Evolutionary conservation across 2,329 filamentous ascomycete species (phyloP), one percentile per base, ranked within the genome.

Genomic region (Huntiella bhutanensis): DNA sequence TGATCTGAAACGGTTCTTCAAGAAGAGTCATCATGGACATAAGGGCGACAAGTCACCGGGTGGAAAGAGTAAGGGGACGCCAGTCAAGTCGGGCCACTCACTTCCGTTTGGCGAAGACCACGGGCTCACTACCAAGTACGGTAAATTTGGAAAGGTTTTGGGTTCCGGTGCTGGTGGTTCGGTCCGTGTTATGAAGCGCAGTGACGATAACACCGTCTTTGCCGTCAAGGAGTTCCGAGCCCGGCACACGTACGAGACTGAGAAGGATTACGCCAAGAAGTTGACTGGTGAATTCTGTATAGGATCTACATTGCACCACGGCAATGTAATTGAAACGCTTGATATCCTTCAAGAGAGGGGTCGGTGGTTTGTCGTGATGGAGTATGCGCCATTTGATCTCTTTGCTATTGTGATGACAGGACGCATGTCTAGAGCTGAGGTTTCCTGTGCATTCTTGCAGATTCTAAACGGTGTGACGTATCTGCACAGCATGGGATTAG

Each of bases 321-420:
- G 91, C 55, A 98, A 98, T 59, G 86, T 98, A 54, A 96, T 98
- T 55, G 91, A 98, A 61, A 96, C 91, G 1, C 72, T 98, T 53
- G 91, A 98, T 60, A 93, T 98, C 52, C 76, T 98, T 8, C 83
- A 92, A 54, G 91, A 98, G 63, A 91, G 88, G 61, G 77, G 76
- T 43, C 86, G 81, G 53, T 98, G 91, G 85, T 98, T 86, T 57
- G 88, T 96, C 58, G 91, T 98, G 37, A 98, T 98, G 91, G 91
- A 98, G 59, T 98, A 93, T 57, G 91, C 87, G 8, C 91, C 91
- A 0, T 98, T 71, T 57, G 91, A 98, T 60, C 71, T 98, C 28
- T 98, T 98, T 59, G 91, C 91, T 10, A 94, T 92, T 53, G 91
- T 98, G 53, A 98, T 98, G 91, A 96, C 91, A 0, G 91, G 91